Evolutionary conservation across 73 alveolate species (phyloP), one percentile per base, ranked within the genome.

Genomic region (Paramecium sexaurelia): DNA sequence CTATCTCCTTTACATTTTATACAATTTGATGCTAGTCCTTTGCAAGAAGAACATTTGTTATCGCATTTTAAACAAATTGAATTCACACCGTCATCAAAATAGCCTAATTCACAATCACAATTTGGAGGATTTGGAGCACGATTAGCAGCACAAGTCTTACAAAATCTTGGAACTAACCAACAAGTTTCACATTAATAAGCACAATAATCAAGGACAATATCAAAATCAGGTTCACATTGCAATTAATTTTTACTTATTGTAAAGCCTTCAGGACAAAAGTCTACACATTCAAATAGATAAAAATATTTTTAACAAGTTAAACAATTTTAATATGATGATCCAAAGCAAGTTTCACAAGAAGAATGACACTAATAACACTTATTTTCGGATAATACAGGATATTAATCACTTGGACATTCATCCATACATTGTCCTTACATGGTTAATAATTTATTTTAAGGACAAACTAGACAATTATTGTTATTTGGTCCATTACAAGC

Each of bases 401-500:
- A 71, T 71, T 33, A 35, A 33, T 32, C 43, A 15, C 19, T 20
- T 3, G 86, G 66, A 37, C 86, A 71, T 15, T 71, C 35, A 35
- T 32, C 29, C 13, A 13, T 20, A 71, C 86, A 71, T 11, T 8
- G 3, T 3, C 57, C 43, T 71, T 37, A 10, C 4, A 35, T 0
- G 11, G 56, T 19, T 22, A 35, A 71, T 22, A 71, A 37, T 15
- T 71, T 33, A 33, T 33, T 71, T 27, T 71, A 7, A 26, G 20
- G 43, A 36, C 86, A 71, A 9, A 20, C 56, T 27, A 40, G 11
- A 71, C 86, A 71, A 11, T 71, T 36, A 71, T 71, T 71, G 24
- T 13, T 11, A 71, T 71, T 71, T 15, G 86, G 56, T 35, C 86
- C 86, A 71, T 36, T 71, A 36, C 86, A 71, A 36, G 86, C 56